Conservation (phyloP, 768 basidiomycete species). For the Rubroboletus satanas region DNA sequence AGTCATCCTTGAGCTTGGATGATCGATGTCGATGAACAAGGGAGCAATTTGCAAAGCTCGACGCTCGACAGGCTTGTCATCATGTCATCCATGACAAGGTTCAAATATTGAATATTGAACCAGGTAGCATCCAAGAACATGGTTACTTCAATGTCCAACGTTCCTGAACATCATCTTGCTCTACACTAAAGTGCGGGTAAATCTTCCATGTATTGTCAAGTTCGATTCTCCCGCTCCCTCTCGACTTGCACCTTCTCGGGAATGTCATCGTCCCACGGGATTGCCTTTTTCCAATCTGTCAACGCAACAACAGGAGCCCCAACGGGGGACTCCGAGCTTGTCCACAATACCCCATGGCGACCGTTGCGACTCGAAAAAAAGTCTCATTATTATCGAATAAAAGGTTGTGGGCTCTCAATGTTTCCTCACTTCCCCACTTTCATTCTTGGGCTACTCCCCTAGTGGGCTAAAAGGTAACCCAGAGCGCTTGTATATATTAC, state of each 20-base stretch:
- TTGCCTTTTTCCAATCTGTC: neutral
- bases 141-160: neutral
- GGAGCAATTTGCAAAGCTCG: too few relatives aligned
- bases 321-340: neutral
- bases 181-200: neutral
- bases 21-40: neutral
- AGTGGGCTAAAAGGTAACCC: slow-evolving; percentile 13
- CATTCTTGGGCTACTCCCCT: neutral
- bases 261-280: neutral
- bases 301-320: neutral
- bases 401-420: neutral
- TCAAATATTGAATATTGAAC: too few relatives aligned
- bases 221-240: neutral
- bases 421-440: neutral
- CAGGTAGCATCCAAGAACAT: neutral
- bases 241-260: neutral
- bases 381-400: slow-evolving; percentile 12
- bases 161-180: neutral
- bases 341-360: slow-evolving; percentile 7
- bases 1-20: too few relatives aligned
- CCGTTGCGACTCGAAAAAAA: neutral
- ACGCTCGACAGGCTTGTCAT: too few relatives aligned
- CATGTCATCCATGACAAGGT: neutral
- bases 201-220: neutral
- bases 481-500: neutral